A percentile compares a stretch with the other conserved stretches of the same genome.
Evolutionary conservation across 2,329 filamentous ascomycete genomes (phyloP).

Genomic region (Boeremia exigua): DNA sequence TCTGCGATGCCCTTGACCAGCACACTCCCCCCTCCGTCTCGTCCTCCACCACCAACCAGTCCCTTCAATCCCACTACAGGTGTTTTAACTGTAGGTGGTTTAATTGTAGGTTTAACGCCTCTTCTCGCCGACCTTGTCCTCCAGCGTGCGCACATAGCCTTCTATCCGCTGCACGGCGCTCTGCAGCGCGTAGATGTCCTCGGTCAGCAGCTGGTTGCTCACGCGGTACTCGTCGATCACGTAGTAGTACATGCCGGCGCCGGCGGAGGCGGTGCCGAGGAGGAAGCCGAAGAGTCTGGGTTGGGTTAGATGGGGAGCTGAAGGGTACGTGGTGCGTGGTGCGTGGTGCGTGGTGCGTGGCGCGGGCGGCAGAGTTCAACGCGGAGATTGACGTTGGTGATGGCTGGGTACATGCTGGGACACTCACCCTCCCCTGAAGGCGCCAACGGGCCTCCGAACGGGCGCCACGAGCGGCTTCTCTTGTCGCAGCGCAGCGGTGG

Average conservation of each 20-base stretch:
- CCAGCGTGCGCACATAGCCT: slow-evolving; percentile 79
- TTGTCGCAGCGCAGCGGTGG: slow-evolving; percentile 41
- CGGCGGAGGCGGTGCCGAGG: slow-evolving; percentile 79
- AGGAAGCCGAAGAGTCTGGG: slow-evolving; percentile 88
- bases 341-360: not conserved
- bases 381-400: no score
- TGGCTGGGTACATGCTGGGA: no score
- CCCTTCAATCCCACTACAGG: no score
- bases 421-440: slow-evolving; percentile 76
- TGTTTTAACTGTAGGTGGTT: no score
- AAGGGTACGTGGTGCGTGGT: not conserved
- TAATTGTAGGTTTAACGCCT: no score
- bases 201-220: slow-evolving; percentile 89
- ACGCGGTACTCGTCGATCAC: slow-evolving; percentile 91
- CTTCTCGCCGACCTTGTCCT: slow-evolving; percentile 73
- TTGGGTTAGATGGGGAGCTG: not conserved
- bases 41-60: no score
- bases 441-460: slow-evolving; percentile 70
- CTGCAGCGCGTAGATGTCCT: slow-evolving; percentile 95
- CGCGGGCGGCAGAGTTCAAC: no score
- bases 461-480: slow-evolving; percentile 50
- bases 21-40: no score
- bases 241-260: slow-evolving; percentile 87
- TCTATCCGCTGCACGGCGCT: slow-evolving; percentile 85
- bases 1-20: no score